Conservation (phyloP, 2,329 filamentous ascomycete genomes). For the Aspergillus proliferans region DNA sequence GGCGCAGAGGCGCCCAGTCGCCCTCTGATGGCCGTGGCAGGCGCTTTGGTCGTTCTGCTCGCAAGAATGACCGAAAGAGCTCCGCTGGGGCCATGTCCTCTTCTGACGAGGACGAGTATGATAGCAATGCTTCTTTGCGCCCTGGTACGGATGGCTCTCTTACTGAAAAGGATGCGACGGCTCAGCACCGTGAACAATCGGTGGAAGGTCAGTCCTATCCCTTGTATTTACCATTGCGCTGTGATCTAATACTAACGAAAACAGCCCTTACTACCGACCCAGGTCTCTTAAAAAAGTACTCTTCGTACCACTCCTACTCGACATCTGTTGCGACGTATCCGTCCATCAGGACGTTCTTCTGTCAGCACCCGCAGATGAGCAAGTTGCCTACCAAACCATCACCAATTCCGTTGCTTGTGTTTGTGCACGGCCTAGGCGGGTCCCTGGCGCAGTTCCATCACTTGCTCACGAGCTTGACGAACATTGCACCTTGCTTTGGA, state of each 20-base stretch:
- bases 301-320: slow-evolving; percentile 64
- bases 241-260: slow-evolving; percentile 8
- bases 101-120: slow-evolving; percentile 32
- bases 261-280: slow-evolving; percentile 57
- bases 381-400: slow-evolving; percentile 68
- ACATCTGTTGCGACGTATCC: slow-evolving; percentile 66
- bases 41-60: slow-evolving; percentile 14
- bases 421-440: slow-evolving; percentile 89
- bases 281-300: slow-evolving; percentile 71
- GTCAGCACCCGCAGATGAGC: slow-evolving; percentile 72
- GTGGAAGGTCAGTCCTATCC: slow-evolving; percentile 22
- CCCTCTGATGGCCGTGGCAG: slow-evolving; percentile 9
- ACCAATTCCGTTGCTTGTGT: slow-evolving; percentile 77
- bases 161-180: slow-evolving; percentile 15
- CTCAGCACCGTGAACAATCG: slow-evolving; percentile 21
- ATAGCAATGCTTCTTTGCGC: slow-evolving; percentile 27
- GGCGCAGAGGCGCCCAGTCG: slow-evolving; percentile 14
- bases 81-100: slow-evolving; percentile 26
- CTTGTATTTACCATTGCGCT: neutral
- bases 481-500: slow-evolving; percentile 75
- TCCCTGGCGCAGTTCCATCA: slow-evolving; percentile 82
- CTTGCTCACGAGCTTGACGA: slow-evolving; percentile 71
- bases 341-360: slow-evolving; percentile 74
- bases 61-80: slow-evolving; percentile 17
- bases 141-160: slow-evolving; percentile 18